A percentile compares a stretch with the other conserved stretches of the same genome.
These are phyloP conservation scores for Acorus calamus DNA, from an alignment of 106 monocot species.

Conservation along the genomic window DNA sequence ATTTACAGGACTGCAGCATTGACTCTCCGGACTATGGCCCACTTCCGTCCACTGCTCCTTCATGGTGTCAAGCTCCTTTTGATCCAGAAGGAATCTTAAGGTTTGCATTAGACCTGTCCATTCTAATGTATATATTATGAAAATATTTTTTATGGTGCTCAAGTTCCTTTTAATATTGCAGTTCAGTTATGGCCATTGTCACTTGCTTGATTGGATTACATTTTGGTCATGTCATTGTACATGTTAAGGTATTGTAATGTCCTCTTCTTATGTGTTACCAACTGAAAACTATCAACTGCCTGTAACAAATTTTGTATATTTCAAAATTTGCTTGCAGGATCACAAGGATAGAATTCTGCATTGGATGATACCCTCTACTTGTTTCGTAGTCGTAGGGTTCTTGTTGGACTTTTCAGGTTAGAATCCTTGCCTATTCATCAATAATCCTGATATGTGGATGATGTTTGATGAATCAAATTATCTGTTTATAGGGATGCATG, in stretches of 20 bases:
- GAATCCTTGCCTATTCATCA: background rate
- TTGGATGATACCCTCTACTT: constrained; percentile 66
- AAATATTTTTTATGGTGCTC: background rate
- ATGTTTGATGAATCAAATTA: no score
- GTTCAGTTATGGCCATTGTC: constrained; percentile 84
- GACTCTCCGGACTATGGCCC: constrained; percentile 69
- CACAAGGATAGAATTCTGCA: constrained; percentile 57
- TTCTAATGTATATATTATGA: background rate
- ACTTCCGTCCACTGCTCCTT: constrained; percentile 70
- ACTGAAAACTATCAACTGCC: background rate
- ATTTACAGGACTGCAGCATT: constrained; percentile 73
- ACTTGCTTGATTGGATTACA: constrained; percentile 83
- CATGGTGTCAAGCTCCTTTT: constrained; percentile 97
- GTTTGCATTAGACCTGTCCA: constrained; percentile 16
- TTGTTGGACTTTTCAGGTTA: constrained; percentile 64
- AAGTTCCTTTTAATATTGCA: constrained; percentile 15
- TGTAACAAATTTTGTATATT: background rate
- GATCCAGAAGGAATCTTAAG: constrained; percentile 95
- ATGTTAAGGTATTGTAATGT: constrained; percentile 39
- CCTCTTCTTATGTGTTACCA: no score
- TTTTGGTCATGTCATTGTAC: constrained; percentile 74
- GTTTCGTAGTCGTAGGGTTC: constrained; percentile 47
- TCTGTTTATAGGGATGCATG: constrained; percentile 42
- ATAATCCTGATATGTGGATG: background rate
- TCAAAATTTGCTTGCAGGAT: constrained; percentile 32